Evolutionary conservation across 371 early-diverging fungal genomes (phyloP).

Genomic region (Mortierella sp.): DNA sequence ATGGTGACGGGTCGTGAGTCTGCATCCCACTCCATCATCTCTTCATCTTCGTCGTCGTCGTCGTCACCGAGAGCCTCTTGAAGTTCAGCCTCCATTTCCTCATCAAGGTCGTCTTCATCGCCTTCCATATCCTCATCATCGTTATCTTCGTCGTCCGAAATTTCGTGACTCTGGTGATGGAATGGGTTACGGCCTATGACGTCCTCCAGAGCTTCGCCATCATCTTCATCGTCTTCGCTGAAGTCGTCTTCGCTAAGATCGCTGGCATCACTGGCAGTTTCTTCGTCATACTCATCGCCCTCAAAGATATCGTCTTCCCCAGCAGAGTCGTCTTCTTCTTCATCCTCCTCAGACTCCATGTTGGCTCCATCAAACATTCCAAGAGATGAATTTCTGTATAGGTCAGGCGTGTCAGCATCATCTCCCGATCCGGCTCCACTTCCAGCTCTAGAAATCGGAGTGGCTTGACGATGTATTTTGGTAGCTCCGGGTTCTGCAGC

Average conservation of each 20-base stretch:
- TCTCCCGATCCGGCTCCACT: conserved; percentile 67
- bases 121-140: conserved; percentile 69
- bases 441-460: conserved; percentile 51
- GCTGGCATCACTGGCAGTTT: conserved; percentile 78
- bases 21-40: conserved; percentile 55
- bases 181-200: conserved; percentile 69
- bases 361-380: conserved; percentile 86
- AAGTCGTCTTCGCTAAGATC: conserved; percentile 75
- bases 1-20: conserved; percentile 43
- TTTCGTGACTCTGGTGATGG: conserved; percentile 70
- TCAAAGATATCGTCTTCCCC: conserved; percentile 79
- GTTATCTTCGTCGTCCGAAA: conserved; percentile 61
- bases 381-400: conserved; percentile 92
- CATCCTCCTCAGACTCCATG: conserved; percentile 75
- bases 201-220: conserved; percentile 71
- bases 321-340: conserved; percentile 71
- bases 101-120: conserved; percentile 69
- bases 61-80: conserved; percentile 51
- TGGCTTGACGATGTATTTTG: conserved; percentile 46
- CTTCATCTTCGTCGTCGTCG: conserved; percentile 42
- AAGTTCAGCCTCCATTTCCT: conserved; percentile 55
- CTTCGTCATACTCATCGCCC: conserved; percentile 79
- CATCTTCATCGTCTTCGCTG: conserved; percentile 71
- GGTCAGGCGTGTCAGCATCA: conserved; percentile 84
- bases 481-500: conserved; percentile 59